Evolutionary conservation across 352 stramenopile genomes (phyloP), one percentile per base, ranked within the genome.

Genomic region (Saprolegnia diclina): DNA sequence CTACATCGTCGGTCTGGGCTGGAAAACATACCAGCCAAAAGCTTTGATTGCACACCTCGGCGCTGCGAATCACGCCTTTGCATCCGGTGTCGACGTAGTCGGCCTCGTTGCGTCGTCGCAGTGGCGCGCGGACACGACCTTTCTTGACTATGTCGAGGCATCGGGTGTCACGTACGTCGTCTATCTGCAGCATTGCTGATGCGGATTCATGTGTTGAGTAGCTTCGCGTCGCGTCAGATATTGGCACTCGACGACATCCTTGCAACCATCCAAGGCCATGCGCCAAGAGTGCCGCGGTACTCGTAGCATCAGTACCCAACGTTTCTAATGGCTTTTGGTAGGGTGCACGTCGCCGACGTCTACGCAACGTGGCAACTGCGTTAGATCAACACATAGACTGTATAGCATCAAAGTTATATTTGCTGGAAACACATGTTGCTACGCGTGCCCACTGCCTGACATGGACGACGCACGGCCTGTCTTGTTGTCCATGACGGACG

Each of bases 1-100:
- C 21, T 94, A 92, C 55, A 64, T 94, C 26, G 72, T 90, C 5
- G 77, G 63, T 6, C 29, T 37, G 3, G 44, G 45, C 42, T 69
- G 63, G 63, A 52, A 52, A 13, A 14, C 22, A 6, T 69, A 62
- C 21, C 44, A 69, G 16, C 63, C 63, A 4, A 11, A n/a, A 21
- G 4, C 13, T 11, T 6, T 69, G 11, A 69, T 69, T 2, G 11
- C 4, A 3, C 45, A 69, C 53, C 38, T 69, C 18, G 4, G 11
- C 13, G 53, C 48, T 11, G 10, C 52, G 11, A 59, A 69, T 37
- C 14, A 19, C 1, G 16, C 48, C 10, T 69, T 69, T 61, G 63
- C 24, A 2, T 14, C 52, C 16, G 52, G 52, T 4, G 16, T 21
- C 13, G 52, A 26, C 9, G 35, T 59, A 1, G 13, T 14, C 11